Evolutionary conservation across 2,329 filamentous ascomycete species (phyloP).

Genomic region (Aspergillus neotritici): DNA sequence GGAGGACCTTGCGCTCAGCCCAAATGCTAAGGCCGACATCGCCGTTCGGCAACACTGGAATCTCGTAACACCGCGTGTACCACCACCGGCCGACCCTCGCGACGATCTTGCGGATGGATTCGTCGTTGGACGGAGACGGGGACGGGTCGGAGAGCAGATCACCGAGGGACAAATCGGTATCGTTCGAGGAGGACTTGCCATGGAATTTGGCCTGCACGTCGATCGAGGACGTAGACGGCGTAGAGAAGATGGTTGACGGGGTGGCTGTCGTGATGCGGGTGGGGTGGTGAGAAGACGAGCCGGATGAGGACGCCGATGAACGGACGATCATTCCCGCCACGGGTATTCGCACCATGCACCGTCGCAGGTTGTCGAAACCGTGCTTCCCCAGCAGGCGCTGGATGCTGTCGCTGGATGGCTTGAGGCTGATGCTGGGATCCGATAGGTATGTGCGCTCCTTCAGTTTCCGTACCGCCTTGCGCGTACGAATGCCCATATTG

Average conservation of each 20-base stretch:
- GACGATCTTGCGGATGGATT: constrained; percentile 86
- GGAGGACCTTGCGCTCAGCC: constrained; percentile 66
- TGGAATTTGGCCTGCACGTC: constrained; percentile 14
- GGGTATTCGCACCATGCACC: constrained; percentile 46
- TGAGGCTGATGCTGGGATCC: constrained; percentile 41
- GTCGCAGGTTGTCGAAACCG: constrained; percentile 46
- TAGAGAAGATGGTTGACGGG: constrained; percentile 20
- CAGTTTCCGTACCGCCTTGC: constrained; percentile 41
- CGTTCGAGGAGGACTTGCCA: constrained; percentile 31
- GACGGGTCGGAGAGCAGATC: constrained; percentile 68
- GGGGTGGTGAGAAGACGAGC: constrained; percentile 34
- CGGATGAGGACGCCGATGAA: constrained; percentile 38
- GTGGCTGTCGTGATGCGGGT: constrained; percentile 23
- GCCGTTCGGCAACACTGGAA: constrained; percentile 48
- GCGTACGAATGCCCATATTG: constrained; percentile 45
- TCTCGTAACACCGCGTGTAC: constrained; percentile 91
- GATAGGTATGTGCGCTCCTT: constrained; percentile 43
- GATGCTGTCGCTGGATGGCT: constrained; percentile 45
- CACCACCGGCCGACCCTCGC: constrained; percentile 91
- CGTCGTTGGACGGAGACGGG: constrained; percentile 66
- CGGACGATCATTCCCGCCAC: constrained; percentile 42
- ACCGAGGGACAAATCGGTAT: constrained; percentile 48
- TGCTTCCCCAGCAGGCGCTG: constrained; percentile 41
- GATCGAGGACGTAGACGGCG: constrained; percentile 20
- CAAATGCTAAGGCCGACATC: constrained; percentile 64